phyloP scores from a whole-genome alignment of 768 basidiomycete genomes.

The Panaeolus cyanescens region DNA sequence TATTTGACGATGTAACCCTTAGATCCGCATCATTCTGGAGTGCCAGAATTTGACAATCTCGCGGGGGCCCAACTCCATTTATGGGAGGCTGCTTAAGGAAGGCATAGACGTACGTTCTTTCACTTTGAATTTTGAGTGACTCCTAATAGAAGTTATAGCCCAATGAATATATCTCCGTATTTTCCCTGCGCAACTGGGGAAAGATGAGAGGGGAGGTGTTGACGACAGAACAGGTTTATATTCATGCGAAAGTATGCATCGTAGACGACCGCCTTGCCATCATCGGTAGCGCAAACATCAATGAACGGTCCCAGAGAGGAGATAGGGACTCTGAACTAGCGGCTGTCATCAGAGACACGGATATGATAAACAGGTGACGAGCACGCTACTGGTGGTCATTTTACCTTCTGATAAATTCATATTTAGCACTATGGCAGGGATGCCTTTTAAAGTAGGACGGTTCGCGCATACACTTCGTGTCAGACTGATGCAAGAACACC shows the following conservation, averaged over 20 bases:
- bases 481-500: constrained; percentile 94
- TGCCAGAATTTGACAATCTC: constrained; percentile 91
- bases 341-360: constrained; percentile 91
- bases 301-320: constrained; percentile 93
- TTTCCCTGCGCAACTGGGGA: constrained; percentile 91
- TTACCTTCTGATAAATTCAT: constrained; percentile 1
- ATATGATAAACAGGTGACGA: constrained; percentile 88
- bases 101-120: constrained; percentile 75
- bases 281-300: constrained; percentile 97
- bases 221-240: constrained; percentile 93
- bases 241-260: constrained; percentile 86
- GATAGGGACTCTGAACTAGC: constrained; percentile 97
- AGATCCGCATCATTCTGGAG: constrained; percentile 94
- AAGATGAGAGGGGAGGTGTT: constrained; percentile 83
- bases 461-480: constrained; percentile 95
- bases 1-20: not conserved
- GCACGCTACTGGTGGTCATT: not conserved
- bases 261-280: constrained; percentile 95
- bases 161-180: constrained; percentile 88
- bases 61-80: constrained; percentile 91
- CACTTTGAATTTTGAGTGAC: constrained; percentile 9
- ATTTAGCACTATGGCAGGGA: constrained; percentile 87
- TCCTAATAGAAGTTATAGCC: constrained; percentile 54
- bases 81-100: constrained; percentile 79
- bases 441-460: constrained; percentile 92